phyloP scores from a whole-genome alignment of 2,329 filamentous ascomycete species.

The Aspergillus pseudotamarii region DNA sequence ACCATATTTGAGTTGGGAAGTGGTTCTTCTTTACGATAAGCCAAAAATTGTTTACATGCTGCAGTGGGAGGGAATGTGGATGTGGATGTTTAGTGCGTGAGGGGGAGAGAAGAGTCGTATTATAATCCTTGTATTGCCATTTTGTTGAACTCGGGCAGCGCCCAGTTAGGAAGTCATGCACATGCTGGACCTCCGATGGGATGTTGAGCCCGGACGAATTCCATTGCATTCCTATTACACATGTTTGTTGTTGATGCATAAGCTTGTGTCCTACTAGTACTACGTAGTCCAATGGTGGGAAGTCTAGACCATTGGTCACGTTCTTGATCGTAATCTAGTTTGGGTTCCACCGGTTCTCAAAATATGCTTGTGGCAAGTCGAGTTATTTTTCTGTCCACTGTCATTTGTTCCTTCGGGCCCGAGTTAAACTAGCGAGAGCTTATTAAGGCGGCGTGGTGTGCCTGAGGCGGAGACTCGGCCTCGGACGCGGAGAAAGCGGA shows the following conservation, averaged over 20 bases:
- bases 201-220: background rate
- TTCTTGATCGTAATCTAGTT: no score
- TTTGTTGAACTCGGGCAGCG: background rate
- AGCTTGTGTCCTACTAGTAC: no score
- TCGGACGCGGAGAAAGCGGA: slow-evolving; percentile 35
- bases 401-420: background rate
- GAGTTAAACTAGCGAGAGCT: background rate
- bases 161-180: background rate
- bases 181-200: background rate
- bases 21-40: slow-evolving; percentile 8
- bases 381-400: no score
- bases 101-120: background rate
- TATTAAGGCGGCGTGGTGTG: slow-evolving; percentile 14
- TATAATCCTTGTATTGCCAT: background rate
- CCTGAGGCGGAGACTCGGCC: slow-evolving; percentile 27
- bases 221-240: background rate
- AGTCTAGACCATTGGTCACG: no score
- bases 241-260: background rate
- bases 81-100: background rate
- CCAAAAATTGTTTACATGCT: background rate
- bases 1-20: background rate
- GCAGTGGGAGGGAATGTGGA: background rate
- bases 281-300: no score
- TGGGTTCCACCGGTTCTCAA: no score
- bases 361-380: no score